Conservation (phyloP, 768 basidiomycete genomes). For the Collybia sordida region DNA sequence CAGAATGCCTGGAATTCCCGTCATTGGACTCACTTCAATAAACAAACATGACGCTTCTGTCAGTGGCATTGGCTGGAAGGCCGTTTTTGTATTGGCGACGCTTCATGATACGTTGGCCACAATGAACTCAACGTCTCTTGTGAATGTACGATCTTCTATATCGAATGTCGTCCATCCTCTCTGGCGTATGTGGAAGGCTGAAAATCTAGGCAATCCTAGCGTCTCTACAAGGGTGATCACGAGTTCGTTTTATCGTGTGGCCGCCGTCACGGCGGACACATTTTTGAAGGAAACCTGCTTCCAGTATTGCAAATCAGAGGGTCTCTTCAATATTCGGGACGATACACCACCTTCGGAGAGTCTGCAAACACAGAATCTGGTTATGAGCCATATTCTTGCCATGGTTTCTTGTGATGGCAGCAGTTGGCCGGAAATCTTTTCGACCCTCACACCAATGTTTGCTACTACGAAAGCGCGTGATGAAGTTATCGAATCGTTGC, state of each 20-base stretch:
- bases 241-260: constrained; percentile 45
- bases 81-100: constrained; percentile 38
- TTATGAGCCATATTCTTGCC: constrained; percentile 33
- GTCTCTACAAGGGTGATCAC: constrained; percentile 36
- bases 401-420: constrained; percentile 24
- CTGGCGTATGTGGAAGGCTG: constrained; percentile 41
- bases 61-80: constrained; percentile 34
- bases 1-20: constrained; percentile 8
- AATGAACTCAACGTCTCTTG: neutral
- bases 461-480: constrained; percentile 21
- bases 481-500: constrained; percentile 23
- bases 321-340: constrained; percentile 22
- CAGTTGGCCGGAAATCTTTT: constrained; percentile 28
- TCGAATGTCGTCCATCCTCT: constrained; percentile 29
- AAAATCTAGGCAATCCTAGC: constrained; percentile 2
- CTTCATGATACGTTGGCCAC: constrained; percentile 28
- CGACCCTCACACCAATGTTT: constrained; percentile 15
- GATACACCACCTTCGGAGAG: constrained; percentile 14
- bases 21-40: neutral
- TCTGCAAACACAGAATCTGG: constrained; percentile 28
- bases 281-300: constrained; percentile 35
- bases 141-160: constrained; percentile 10
- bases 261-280: constrained; percentile 35
- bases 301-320: constrained; percentile 25
- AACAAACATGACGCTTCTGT: neutral